phyloP scores from a whole-genome alignment of 2,329 filamentous ascomycete genomes.

The Xylariaceae sp. region DNA sequence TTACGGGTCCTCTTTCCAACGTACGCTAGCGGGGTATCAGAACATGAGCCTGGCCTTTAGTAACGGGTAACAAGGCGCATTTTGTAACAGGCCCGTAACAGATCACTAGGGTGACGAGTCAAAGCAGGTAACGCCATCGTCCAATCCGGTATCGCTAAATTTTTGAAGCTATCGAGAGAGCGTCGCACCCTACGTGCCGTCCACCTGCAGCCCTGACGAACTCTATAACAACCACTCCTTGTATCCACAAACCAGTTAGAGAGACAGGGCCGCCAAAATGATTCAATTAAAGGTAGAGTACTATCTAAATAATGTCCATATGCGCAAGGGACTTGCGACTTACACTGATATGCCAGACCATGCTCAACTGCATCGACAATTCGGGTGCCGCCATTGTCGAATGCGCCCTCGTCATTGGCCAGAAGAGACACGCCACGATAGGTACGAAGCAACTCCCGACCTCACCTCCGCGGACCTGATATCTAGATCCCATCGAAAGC shows the following conservation, averaged over 20 bases:
- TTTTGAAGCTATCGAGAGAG: constrained; percentile 8
- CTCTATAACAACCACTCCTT: constrained; percentile 5
- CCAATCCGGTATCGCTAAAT: constrained; percentile 14
- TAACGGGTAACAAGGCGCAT: background rate
- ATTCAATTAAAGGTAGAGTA: constrained; percentile 75
- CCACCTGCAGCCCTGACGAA: constrained; percentile 9
- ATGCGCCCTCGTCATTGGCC: constrained; percentile 87
- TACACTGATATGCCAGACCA: constrained; percentile 55
- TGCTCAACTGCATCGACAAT: constrained; percentile 99
- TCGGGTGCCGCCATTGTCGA: constrained; percentile 96
- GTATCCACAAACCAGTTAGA: constrained; percentile 9
- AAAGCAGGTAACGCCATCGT: constrained; percentile 1
- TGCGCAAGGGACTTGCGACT: background rate
- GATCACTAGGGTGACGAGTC: background rate
- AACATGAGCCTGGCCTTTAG: too few species aligned
- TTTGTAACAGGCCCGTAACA: background rate
- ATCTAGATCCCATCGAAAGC: background rate
- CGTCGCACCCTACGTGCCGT: background rate
- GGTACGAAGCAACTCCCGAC: constrained; percentile 51
- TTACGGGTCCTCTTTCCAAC: too few species aligned
- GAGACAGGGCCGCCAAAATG: constrained; percentile 54
- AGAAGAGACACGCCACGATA: constrained; percentile 82
- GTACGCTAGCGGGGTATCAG: too few species aligned
- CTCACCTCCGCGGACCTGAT: background rate
- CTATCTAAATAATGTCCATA: background rate